These are phyloP conservation scores for Lepidium didymum DNA, from an alignment of 345 rosid genomes.

Conservation along the genomic window DNA sequence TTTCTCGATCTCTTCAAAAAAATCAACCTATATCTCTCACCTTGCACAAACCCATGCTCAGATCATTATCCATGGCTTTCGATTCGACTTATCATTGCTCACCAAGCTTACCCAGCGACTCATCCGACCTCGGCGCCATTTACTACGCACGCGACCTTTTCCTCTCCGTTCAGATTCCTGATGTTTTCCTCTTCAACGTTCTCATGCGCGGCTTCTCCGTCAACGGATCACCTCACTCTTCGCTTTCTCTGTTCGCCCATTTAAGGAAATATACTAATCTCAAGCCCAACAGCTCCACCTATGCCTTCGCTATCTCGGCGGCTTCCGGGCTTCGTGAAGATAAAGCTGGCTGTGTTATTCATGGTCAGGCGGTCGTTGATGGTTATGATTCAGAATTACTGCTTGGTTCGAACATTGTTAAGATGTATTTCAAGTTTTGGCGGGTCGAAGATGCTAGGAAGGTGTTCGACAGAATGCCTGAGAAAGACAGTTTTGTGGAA, in stretches of 20 bases:
- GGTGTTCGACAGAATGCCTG: slow-evolving; percentile 58
- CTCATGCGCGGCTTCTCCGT: slow-evolving; percentile 51
- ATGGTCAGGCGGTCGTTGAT: slow-evolving; percentile 43
- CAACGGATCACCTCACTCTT: slow-evolving; percentile 33
- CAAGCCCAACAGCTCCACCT: slow-evolving; percentile 56
- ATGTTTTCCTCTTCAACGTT: slow-evolving; percentile 67
- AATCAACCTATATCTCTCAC: slow-evolving; percentile 41
- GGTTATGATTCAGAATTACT: slow-evolving; percentile 52
- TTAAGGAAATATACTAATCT: slow-evolving; percentile 37
- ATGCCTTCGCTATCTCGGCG: slow-evolving; percentile 45
- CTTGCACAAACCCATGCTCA: slow-evolving; percentile 63
- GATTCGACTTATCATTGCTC: slow-evolving; percentile 43
- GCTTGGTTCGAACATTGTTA: slow-evolving; percentile 57
- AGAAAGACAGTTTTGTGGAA: slow-evolving; percentile 65
- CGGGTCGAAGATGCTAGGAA: slow-evolving; percentile 33
- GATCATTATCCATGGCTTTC: slow-evolving; percentile 42
- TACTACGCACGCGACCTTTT: slow-evolving; percentile 46
- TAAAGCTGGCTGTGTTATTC: slow-evolving; percentile 40
- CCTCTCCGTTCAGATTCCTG: slow-evolving; percentile 52
- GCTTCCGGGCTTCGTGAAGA: slow-evolving; percentile 36
- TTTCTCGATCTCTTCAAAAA: slow-evolving; percentile 39
- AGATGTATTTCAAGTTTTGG: slow-evolving; percentile 44
- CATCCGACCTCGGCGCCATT: slow-evolving; percentile 48
- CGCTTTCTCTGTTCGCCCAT: slow-evolving; percentile 43
- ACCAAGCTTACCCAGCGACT: slow-evolving; percentile 68